phyloP scores from a whole-genome alignment of 2,329 filamentous ascomycete genomes.

The Lasiodiplodia sp. region DNA sequence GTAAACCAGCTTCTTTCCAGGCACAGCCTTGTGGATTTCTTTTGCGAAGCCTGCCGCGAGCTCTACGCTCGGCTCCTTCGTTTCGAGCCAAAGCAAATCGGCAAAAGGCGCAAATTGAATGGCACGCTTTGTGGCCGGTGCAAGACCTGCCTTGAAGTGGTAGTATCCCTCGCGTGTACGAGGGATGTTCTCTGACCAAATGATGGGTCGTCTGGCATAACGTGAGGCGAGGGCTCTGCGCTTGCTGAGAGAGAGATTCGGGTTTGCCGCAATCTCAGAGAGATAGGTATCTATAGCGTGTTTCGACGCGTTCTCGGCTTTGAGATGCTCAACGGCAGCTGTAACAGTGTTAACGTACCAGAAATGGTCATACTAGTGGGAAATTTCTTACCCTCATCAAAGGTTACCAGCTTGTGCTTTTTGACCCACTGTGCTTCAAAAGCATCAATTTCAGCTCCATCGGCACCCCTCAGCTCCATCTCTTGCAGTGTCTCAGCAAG shows the following conservation, averaged over 20 bases:
- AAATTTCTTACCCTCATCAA: conserved; percentile 73
- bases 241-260: conserved; percentile 78
- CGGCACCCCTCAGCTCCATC: conserved; percentile 84
- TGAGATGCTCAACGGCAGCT: conserved; percentile 79
- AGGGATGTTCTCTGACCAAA: conserved; percentile 90
- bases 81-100: conserved; percentile 97
- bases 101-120: conserved; percentile 91
- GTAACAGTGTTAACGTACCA: background rate
- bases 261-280: conserved; percentile 65
- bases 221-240: conserved; percentile 75
- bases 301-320: conserved; percentile 68
- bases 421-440: conserved; percentile 92
- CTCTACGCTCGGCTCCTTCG: conserved; percentile 82
- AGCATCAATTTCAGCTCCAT: conserved; percentile 79
- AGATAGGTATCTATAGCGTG: conserved; percentile 74
- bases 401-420: conserved; percentile 81
- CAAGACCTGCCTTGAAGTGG: conserved; percentile 84
- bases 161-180: conserved; percentile 94
- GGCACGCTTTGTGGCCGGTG: conserved; percentile 89
- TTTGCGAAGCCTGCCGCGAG: conserved; percentile 78
- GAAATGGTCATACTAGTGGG: background rate
- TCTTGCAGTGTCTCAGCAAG: conserved; percentile 87
- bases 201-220: conserved; percentile 71
- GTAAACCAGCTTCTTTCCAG: conserved; percentile 91
- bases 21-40: conserved; percentile 73